Conservation (phyloP, 306 rosid species). For the Rosa persica region DNA sequence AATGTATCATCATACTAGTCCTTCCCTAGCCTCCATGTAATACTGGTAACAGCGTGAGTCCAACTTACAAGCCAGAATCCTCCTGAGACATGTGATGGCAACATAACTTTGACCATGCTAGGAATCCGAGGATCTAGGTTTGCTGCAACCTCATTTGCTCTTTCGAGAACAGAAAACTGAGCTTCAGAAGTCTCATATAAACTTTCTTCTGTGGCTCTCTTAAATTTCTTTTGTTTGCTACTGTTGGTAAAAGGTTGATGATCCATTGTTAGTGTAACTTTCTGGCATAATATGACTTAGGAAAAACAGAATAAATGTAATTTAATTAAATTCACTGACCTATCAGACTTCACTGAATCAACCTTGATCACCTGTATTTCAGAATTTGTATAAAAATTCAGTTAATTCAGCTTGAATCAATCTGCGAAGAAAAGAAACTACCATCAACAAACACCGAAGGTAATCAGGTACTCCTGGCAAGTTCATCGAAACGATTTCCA, state of each 20-base stretch:
- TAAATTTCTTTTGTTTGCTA: conserved; percentile 21
- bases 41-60: neutral
- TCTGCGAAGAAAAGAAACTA: neutral
- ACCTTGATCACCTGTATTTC: conserved; percentile 15
- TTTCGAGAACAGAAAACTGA: conserved; percentile 8
- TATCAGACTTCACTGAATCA: conserved; percentile 12
- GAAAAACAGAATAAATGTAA: neutral
- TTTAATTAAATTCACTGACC: conserved; percentile 25
- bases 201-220: conserved; percentile 17
- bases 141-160: conserved; percentile 40
- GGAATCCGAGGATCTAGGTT: conserved; percentile 34
- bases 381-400: neutral
- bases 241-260: conserved; percentile 9
- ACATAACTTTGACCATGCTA: conserved; percentile 40
- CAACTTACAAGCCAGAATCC: conserved; percentile 58
- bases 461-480: neutral
- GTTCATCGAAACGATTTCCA: neutral
- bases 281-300: neutral
- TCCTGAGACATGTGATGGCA: conserved; percentile 41
- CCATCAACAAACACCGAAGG: neutral
- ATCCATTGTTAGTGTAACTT: neutral
- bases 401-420: neutral
- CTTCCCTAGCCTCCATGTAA: neutral
- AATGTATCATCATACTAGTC: neutral
- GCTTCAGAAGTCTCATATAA: conserved; percentile 1